Conservation (phyloP, 179 eudicot genomes). For the Vitellaria paradoxa region DNA sequence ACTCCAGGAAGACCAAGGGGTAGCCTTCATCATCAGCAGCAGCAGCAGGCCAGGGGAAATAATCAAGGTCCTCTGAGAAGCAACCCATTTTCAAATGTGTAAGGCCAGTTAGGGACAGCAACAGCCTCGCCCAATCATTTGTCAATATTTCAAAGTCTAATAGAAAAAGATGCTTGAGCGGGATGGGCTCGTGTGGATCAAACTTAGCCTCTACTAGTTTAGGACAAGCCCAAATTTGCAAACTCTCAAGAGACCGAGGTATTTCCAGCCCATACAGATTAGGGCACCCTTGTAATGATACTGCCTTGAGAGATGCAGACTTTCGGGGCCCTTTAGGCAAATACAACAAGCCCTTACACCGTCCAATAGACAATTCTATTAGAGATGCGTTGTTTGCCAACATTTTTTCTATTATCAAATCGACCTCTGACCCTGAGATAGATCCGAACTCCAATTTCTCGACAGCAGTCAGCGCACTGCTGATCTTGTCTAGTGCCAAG, state of each 20-base stretch:
- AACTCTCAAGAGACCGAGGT: background rate
- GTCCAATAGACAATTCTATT: too few relatives aligned
- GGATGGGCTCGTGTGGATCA: too few relatives aligned
- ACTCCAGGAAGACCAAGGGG: too few relatives aligned
- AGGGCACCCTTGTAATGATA: background rate
- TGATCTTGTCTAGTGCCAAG: background rate
- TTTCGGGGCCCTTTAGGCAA: background rate
- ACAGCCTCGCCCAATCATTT: background rate
- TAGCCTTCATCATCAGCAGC: too few relatives aligned
- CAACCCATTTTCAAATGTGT: background rate
- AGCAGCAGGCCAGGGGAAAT: slow-evolving; percentile 7
- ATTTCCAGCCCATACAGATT: background rate
- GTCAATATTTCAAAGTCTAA: too few relatives aligned
- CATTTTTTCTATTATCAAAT: background rate
- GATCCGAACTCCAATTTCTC: background rate
- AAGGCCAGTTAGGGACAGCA: background rate
- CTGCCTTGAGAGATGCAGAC: background rate
- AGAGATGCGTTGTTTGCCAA: too few relatives aligned
- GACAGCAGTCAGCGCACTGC: background rate
- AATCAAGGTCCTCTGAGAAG: background rate
- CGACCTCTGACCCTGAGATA: background rate
- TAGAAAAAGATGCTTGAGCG: too few relatives aligned
- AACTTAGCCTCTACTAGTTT: background rate
- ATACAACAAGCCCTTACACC: background rate
- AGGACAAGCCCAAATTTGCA: background rate